Evolutionary conservation across 306 rosid species (phyloP).

Genomic region (Lablab purpureus): DNA sequence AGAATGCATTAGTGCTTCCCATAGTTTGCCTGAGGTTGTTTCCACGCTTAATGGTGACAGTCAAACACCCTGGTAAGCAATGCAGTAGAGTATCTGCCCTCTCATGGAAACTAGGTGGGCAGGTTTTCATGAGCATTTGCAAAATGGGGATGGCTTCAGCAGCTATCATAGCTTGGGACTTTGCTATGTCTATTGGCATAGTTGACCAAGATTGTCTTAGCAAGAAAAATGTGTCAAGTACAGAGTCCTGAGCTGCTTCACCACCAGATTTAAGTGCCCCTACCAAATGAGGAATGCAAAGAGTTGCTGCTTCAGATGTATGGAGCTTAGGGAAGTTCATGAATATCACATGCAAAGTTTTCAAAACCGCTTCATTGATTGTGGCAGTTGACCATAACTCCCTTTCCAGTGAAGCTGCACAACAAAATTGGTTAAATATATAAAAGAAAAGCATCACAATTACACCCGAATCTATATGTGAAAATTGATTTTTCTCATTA

Average conservation of each 20-base stretch:
- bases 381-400: constrained; percentile 94
- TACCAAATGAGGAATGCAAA: constrained; percentile 92
- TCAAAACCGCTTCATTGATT: constrained; percentile 92
- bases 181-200: constrained; percentile 86
- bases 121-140: constrained; percentile 98
- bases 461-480: constrained; percentile 17
- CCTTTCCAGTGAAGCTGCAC: constrained; percentile 93
- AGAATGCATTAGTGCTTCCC: constrained; percentile 97
- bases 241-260: constrained; percentile 90
- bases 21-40: constrained; percentile 91
- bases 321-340: constrained; percentile 94
- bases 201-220: constrained; percentile 93
- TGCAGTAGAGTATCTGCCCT: constrained; percentile 93
- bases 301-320: constrained; percentile 91
- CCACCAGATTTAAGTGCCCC: constrained; percentile 93
- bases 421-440: constrained; percentile 35
- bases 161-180: constrained; percentile 86
- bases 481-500: constrained; percentile 24
- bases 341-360: constrained; percentile 88
- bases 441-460: constrained; percentile 22
- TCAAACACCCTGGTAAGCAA: constrained; percentile 98
- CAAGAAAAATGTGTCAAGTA: constrained; percentile 82
- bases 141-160: constrained; percentile 97
- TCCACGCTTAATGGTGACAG: constrained; percentile 91
- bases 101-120: constrained; percentile 98